Evolutionary conservation across 345 rosid species (phyloP), one percentile per base, ranked within the genome.

Genomic region (Citrus medica): DNA sequence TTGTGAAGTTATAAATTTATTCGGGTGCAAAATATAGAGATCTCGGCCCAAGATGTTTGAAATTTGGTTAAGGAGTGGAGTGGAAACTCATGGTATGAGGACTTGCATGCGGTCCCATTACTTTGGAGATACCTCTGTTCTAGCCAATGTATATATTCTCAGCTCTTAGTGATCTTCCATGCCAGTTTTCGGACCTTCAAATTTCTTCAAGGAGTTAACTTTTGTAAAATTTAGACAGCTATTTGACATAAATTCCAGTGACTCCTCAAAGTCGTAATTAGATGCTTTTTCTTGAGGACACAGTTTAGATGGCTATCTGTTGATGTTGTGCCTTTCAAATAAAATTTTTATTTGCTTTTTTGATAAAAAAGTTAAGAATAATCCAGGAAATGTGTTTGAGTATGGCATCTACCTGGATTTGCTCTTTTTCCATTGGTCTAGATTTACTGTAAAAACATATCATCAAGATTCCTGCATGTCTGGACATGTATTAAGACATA

Each of bases 141-240:
- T 30, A 71, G 63, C 48, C 21, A 27, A 28, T 51, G 33, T 19
- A 56, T 30, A 9, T 37, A 40, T 68, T 40, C 9, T 25, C 21
- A 22, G 55, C 19, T 56, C 48, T 25, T 69, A n/a, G 73, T 42
- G 32, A 24, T 3, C 73, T n/a, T 69, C 22, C 27, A 3, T 24
- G 35, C 46, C 59, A 69, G 58, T 69, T 69, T 42, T 40, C 30
- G 16, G 32, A 25, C 58, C n/a, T 42, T 19, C 62, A 62, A 59
- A 60, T 46, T 69, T 38, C 28, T 71, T 46, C 67, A 35, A 38
- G 79, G 56, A 75, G 42, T 65, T 8, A 53, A 46, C 25, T 75
- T 37, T 22, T 59, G 27, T 35, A 68, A 67, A 30, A 58, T 48
- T 46, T 55, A 9, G 46, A 2, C 42, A 21, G 67, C 22, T 56